These are phyloP conservation scores for Wickerhamia fluorescens DNA, from an alignment of 805 yeast genomes.

Conservation along the genomic window DNA sequence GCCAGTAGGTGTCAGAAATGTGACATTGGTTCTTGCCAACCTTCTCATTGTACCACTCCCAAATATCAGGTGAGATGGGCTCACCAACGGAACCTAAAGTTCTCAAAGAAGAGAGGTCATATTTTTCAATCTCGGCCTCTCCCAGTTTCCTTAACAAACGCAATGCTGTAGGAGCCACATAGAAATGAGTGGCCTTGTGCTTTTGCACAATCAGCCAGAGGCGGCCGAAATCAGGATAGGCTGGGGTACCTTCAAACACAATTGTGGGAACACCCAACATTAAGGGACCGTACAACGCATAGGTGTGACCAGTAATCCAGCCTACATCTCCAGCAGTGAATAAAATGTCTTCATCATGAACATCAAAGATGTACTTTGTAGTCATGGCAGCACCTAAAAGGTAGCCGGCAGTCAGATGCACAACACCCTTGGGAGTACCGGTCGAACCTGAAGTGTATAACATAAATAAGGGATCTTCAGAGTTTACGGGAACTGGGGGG, in stretches of 20 bases:
- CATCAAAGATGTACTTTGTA: constrained; percentile 70
- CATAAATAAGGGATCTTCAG: constrained; percentile 80
- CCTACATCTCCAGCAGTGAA: constrained; percentile 91
- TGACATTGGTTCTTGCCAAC: constrained; percentile 67
- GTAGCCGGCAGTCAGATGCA: constrained; percentile 76
- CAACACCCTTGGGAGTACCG: constrained; percentile 84
- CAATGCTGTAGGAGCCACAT: constrained; percentile 80
- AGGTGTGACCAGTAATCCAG: constrained; percentile 88
- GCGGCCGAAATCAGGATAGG: constrained; percentile 73
- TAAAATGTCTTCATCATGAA: constrained; percentile 64
- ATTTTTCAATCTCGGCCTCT: constrained; percentile 50
- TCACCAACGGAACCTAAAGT: constrained; percentile 80
- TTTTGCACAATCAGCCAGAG: constrained; percentile 73
- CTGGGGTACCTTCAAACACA: constrained; percentile 83
- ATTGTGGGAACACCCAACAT: constrained; percentile 70
- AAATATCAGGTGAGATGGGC: constrained; percentile 77
- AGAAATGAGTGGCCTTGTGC: constrained; percentile 69
- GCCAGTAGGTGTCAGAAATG: constrained; percentile 83
- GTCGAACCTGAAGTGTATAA: constrained; percentile 84
- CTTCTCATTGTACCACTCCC: constrained; percentile 78
- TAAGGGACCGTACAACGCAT: constrained; percentile 77
- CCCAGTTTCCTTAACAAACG: constrained; percentile 74
- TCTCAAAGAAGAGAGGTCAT: constrained; percentile 59
- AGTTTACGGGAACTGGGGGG: constrained; percentile 66
- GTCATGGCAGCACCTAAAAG: constrained; percentile 67